Percentiles rank a stretch among this genome's conserved stretches.
phyloP scores from a whole-genome alignment of 148 eudicot species.

The Salicornia ramosissima region DNA sequence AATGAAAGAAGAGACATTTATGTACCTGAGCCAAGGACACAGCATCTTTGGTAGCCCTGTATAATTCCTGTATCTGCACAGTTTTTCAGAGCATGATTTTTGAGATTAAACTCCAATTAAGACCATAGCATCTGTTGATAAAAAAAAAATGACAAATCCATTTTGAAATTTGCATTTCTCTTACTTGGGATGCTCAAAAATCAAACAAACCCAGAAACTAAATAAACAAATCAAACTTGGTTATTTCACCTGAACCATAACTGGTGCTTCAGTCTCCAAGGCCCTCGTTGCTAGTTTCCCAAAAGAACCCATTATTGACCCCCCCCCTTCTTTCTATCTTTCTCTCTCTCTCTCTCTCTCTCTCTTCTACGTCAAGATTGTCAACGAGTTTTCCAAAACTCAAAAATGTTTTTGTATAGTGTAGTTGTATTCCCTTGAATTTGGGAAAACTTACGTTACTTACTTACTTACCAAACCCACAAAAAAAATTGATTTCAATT shows the following conservation, averaged over 20 bases:
- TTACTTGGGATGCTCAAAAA: constrained; percentile 15
- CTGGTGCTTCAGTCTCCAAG: constrained; percentile 51
- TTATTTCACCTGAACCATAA: constrained; percentile 48
- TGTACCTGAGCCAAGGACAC: constrained; percentile 97
- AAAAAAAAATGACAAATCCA: constrained; percentile 7
- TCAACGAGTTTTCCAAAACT: not conserved
- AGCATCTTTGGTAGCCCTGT: constrained; percentile 66
- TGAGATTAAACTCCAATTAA: not conserved
- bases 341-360: not conserved
- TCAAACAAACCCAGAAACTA: not conserved
- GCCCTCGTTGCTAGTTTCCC: constrained; percentile 45
- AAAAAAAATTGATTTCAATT: constrained; percentile 5
- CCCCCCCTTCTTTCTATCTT: constrained; percentile 6
- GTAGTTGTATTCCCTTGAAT: not conserved
- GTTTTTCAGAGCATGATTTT: not conserved
- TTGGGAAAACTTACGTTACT: constrained; percentile 11
- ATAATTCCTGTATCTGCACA: constrained; percentile 80
- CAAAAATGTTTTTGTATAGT: not conserved
- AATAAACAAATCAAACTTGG: not conserved
- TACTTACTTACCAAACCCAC: too few relatives aligned
- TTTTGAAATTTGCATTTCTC: not conserved
- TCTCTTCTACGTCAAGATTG: not conserved
- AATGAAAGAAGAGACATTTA: constrained; percentile 30
- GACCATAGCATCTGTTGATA: not conserved
- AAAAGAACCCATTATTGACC: constrained; percentile 31